A percentile compares a stretch with the other conserved stretches of the same genome.
These are phyloP conservation scores for Persicaria tinctoria DNA, from an alignment of 148 eudicot species.

Conservation along the genomic window DNA sequence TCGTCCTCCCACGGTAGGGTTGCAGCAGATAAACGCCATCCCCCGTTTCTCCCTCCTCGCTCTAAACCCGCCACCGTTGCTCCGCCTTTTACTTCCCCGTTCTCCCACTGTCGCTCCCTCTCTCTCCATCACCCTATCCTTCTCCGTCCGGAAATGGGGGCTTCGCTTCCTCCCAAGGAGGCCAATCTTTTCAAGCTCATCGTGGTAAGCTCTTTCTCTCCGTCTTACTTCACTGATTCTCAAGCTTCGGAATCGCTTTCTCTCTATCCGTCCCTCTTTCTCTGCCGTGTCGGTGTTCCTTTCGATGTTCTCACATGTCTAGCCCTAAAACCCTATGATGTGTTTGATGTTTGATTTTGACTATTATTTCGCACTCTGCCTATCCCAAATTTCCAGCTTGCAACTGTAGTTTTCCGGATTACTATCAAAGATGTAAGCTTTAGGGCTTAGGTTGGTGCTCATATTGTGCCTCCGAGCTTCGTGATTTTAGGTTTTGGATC, in stretches of 20 bases:
- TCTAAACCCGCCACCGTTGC: constrained; percentile 9
- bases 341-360: constrained; percentile 5
- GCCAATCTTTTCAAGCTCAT: constrained; percentile 95
- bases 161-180: constrained; percentile 86
- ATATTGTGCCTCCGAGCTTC: not conserved
- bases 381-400: not conserved
- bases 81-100: constrained; percentile 13
- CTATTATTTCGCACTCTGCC: not conserved
- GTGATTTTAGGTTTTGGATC: constrained; percentile 11
- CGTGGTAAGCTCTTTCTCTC: constrained; percentile 49
- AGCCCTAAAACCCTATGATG: constrained; percentile 1
- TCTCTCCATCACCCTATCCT: constrained; percentile 16
- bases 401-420: not conserved
- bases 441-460: not conserved
- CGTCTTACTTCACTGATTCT: not conserved
- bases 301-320: not conserved
- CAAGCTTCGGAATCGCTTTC: not conserved
- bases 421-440: constrained; percentile 3
- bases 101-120: not conserved
- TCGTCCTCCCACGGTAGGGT: constrained; percentile 44
- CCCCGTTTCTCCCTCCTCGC: constrained; percentile 14
- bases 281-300: not conserved
- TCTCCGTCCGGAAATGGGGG: constrained; percentile 51
- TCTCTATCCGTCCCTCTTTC: not conserved
- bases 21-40: constrained; percentile 89